Evolutionary conservation across 2,329 filamentous ascomycete genomes (phyloP), one percentile per base, ranked within the genome.

Genomic region (Cladophialophora exuberans): DNA sequence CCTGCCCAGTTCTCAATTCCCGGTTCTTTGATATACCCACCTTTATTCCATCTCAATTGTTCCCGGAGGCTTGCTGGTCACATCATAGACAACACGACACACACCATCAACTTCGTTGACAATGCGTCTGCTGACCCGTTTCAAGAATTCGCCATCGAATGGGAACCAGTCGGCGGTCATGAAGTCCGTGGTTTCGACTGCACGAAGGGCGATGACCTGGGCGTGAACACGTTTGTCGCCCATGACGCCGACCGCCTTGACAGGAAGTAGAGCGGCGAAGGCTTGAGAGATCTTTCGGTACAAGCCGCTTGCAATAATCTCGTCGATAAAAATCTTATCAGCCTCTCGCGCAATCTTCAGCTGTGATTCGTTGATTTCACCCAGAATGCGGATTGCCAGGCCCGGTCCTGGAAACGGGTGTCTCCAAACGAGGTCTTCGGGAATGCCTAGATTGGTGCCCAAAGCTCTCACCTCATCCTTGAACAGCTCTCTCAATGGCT

Each of bases 391-490:
- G 63, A 94, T 88, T 11, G 83, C 90, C 57, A 95, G 84, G 47
- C 86, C 84, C 10, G 86, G 87, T 35, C 88, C 88, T 0, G 87
- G 87, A 79, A 90, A 91, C 20, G 88, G 87, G 67, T 91, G 88
- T 26, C 89, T 78, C 83, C 85, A 88, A 51, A 93, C 85, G 6
- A 93, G 83, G n/a, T 89, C 82, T 59, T 88, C 80, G 45, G 84
- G 79, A 55, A 92, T 89, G 22, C 85, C 84, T 3, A 92, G 78
- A 59, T 88, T 78, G 13, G 82, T 83, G 28, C 89, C 88, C 3
- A 92, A 73, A 61, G 79, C 74, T 55, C 88, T 80, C 22, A 90
- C 89, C 73, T 94, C 89, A 64, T 94, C 88, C 71, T 94, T 94
- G 81, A 92, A 93, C 25, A 94, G 77, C 67, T 89, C 85, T 38